A percentile compares a stretch with the other conserved stretches of the same genome.
phyloP scores from a whole-genome alignment of 192 early-diverging fungal species.

The Backusella psychrophila region DNA sequence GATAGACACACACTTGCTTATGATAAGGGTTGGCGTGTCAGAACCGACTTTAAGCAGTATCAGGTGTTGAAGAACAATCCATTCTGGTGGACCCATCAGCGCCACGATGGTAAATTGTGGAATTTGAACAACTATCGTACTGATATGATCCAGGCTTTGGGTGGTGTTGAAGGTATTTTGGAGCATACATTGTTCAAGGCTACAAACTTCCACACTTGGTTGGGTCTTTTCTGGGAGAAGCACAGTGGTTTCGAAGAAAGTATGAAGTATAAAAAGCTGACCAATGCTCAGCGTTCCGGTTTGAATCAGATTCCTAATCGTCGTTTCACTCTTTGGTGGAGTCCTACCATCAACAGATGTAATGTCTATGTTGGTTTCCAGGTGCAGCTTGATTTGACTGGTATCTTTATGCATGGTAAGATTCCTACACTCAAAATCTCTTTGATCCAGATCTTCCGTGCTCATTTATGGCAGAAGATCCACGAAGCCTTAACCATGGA shows the following conservation, averaged over 20 bases:
- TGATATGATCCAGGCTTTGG: slow-evolving; percentile 98
- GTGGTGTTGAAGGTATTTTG: slow-evolving; percentile 97
- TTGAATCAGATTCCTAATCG: slow-evolving; percentile 99
- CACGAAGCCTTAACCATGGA: slow-evolving; percentile 85
- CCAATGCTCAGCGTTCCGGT: slow-evolving; percentile 97
- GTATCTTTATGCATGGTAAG: slow-evolving; percentile 99
- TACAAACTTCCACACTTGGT: slow-evolving; percentile 98
- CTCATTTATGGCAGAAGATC: slow-evolving; percentile 99
- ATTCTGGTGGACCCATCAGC: slow-evolving; percentile 91
- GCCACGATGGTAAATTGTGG: slow-evolving; percentile 39
- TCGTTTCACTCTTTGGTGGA: slow-evolving; percentile 99
- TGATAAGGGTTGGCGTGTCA: slow-evolving; percentile 98
- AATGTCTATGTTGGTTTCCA: slow-evolving; percentile 99
- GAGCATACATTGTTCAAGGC: slow-evolving; percentile 99
- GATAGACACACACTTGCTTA: slow-evolving; percentile 99
- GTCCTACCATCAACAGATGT: slow-evolving; percentile 88
- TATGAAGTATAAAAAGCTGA: slow-evolving; percentile 97
- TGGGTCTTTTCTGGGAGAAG: slow-evolving; percentile 98
- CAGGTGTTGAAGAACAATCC: slow-evolving; percentile 94
- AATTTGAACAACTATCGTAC: slow-evolving; percentile 98
- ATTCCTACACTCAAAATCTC: slow-evolving; percentile 99
- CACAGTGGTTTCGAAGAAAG: slow-evolving; percentile 72
- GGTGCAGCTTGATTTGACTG: slow-evolving; percentile 98
- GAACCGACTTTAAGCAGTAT: slow-evolving; percentile 97
- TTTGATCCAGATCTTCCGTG: slow-evolving; percentile 97